Conservation (phyloP, 306 rosid species). For the Astragalus glycyphyllos region DNA sequence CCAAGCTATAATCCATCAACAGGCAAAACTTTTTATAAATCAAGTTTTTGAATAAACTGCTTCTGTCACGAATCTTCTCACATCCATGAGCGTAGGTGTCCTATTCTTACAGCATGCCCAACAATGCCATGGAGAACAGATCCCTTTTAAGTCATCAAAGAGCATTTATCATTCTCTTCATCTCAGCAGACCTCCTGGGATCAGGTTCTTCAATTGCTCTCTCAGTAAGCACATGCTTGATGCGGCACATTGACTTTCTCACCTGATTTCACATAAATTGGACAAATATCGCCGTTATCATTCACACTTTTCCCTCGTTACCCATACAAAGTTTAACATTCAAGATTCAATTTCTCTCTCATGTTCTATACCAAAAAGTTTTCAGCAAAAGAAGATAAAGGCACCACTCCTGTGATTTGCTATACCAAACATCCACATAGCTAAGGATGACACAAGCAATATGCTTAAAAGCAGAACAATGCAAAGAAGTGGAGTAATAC, state of each 20-base stretch:
- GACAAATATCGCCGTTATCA: slow-evolving; percentile 14
- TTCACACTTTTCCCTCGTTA: background rate
- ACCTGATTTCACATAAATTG: slow-evolving; percentile 62
- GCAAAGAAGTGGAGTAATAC: slow-evolving; percentile 45
- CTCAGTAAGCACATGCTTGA: slow-evolving; percentile 95
- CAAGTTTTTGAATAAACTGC: slow-evolving; percentile 20
- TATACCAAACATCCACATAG: background rate
- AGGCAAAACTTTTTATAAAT: slow-evolving; percentile 14
- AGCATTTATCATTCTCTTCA: slow-evolving; percentile 91
- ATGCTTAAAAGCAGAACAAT: slow-evolving; percentile 6
- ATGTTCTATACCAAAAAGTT: slow-evolving; percentile 5
- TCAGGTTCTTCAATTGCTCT: slow-evolving; percentile 95
- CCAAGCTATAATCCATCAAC: slow-evolving; percentile 14
- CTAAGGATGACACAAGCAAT: background rate
- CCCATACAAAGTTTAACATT: background rate
- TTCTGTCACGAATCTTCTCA: slow-evolving; percentile 28
- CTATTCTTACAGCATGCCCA: slow-evolving; percentile 38
- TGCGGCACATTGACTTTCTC: slow-evolving; percentile 97
- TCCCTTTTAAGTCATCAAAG: slow-evolving; percentile 55
- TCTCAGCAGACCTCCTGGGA: slow-evolving; percentile 90
- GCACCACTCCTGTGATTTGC: too few species aligned
- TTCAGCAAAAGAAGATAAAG: background rate
- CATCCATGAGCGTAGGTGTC: slow-evolving; percentile 36
- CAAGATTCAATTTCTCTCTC: slow-evolving; percentile 16
- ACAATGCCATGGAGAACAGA: background rate